Conservation (phyloP, 2,329 filamentous ascomycete species). For the Paracorniculantispora psalliotae region DNA sequence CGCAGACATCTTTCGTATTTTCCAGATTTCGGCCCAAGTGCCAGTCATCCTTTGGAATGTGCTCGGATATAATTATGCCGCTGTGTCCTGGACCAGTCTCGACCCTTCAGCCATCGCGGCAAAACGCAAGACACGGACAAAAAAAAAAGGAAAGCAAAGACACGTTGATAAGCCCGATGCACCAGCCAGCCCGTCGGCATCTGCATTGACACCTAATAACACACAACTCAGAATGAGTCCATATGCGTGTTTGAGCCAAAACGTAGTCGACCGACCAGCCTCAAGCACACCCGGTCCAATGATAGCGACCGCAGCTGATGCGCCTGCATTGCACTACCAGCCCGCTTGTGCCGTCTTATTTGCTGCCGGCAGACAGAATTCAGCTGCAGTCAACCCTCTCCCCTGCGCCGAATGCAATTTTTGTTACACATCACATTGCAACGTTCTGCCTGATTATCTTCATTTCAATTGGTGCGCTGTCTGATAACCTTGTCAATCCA, state of each 20-base stretch:
- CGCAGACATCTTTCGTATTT: not conserved
- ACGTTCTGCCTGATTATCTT: not conserved
- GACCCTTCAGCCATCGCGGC: not conserved
- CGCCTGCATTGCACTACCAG: constrained; percentile 1
- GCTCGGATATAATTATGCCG: not conserved
- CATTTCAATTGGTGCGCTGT: not conserved
- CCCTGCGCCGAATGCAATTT: not conserved
- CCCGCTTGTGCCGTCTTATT: not conserved
- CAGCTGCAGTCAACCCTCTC: not conserved
- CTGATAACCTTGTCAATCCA: not conserved
- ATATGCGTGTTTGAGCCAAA: too few species aligned
- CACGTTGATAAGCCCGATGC: not conserved
- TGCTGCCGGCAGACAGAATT: not conserved
- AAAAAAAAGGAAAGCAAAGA: not conserved
- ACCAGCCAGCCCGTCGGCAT: not conserved
- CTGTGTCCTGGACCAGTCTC: not conserved
- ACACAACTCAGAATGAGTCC: too few species aligned
- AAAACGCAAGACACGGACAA: too few species aligned
- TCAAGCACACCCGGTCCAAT: too few species aligned
- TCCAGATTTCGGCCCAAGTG: not conserved
- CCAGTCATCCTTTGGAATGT: not conserved
- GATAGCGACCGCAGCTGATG: not conserved
- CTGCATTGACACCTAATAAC: constrained; percentile 6
- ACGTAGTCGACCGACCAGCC: too few species aligned
- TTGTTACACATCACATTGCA: constrained; percentile 9